These are phyloP conservation scores for Tricholoma bakamatsutake DNA, from an alignment of 768 basidiomycete genomes.

Conservation along the genomic window DNA sequence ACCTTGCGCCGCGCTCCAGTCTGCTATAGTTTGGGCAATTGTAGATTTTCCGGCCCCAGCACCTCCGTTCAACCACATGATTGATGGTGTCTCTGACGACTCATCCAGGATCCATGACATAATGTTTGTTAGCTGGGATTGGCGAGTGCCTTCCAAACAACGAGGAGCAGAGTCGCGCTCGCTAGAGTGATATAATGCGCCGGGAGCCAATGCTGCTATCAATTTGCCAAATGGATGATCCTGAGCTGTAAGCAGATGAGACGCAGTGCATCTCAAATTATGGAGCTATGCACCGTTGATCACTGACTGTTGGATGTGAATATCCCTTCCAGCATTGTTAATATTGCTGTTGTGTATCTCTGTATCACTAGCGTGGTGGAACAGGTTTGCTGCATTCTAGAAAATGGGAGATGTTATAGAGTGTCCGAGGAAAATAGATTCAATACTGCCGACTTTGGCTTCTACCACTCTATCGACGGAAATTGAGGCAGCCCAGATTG, in stretches of 20 bases:
- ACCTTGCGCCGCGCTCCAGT: constrained; percentile 7
- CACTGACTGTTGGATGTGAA: background rate
- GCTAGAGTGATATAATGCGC: background rate
- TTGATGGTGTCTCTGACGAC: background rate
- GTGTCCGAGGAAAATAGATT: too few relatives aligned
- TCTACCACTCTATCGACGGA: too few relatives aligned
- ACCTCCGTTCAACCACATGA: constrained; percentile 12
- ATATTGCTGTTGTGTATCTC: background rate
- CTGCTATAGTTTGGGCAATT: constrained; percentile 15
- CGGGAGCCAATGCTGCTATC: background rate
- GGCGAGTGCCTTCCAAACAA: background rate
- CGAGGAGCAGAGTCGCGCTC: background rate
- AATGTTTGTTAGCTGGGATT: background rate
- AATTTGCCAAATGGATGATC: background rate
- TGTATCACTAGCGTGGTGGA: background rate
- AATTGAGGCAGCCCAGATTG: too few relatives aligned
- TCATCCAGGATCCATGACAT: background rate
- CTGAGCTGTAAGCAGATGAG: background rate
- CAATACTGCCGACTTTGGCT: too few relatives aligned
- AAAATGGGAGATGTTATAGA: too few relatives aligned
- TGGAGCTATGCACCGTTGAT: too few relatives aligned
- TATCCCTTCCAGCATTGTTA: background rate
- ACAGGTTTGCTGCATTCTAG: background rate
- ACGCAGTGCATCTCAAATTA: too few relatives aligned
- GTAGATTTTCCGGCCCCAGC: constrained; percentile 18